Base-by-base conservation (phyloP, 805 yeast species). In the Kockiozyma suomiensis region DNA sequence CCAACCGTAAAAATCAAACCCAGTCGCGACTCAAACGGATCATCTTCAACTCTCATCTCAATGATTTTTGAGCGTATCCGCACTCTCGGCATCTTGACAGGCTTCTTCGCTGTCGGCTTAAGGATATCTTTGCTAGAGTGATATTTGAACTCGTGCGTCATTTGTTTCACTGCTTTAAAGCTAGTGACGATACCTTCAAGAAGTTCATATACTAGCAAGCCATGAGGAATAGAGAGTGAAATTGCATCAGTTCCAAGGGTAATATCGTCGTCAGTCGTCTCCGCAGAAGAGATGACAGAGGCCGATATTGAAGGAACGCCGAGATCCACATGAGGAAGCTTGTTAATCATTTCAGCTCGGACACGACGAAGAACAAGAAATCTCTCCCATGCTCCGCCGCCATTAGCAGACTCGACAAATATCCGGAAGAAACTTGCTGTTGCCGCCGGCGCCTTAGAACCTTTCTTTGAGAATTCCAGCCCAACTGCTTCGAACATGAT, bases 21-120 rank as follows among this genome's bases (percentile, higher is more conserved):
- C 49, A 92, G 74, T 67, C 89, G 85, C 6, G 85, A 78, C 72
- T 93, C 98, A 71, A 92, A 91, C 6, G 96, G 93, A 73, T 93
- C 97, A 72, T 89, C 96, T 57, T 89, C 96, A 64, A 91, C 78
- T 25, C 86, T 79, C 40, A 91, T 74, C 3, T 86, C 77, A 63
- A 89, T 78, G 42, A 82, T 76, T 4, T 77, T 77, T 0, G 96
- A 77, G 43, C 75, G 79, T 38, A 91, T 66, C 23, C 81, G 79
- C 1, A 90, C 74, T 37, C 71, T 68, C 1, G 93, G 75, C 17
- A 74, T 62, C 3, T 65, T 66, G 37, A 70, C 77, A 55, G 68
- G 71, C 55, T 54, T 43, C 35, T 61, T 56, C 52, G 63, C 57
- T 62, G 45, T 26, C 52, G 67, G 71, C 21, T 55, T 45, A 38